Conservation (phyloP, 1,284 basidiomycete species). For the Malassezia equina region DNA sequence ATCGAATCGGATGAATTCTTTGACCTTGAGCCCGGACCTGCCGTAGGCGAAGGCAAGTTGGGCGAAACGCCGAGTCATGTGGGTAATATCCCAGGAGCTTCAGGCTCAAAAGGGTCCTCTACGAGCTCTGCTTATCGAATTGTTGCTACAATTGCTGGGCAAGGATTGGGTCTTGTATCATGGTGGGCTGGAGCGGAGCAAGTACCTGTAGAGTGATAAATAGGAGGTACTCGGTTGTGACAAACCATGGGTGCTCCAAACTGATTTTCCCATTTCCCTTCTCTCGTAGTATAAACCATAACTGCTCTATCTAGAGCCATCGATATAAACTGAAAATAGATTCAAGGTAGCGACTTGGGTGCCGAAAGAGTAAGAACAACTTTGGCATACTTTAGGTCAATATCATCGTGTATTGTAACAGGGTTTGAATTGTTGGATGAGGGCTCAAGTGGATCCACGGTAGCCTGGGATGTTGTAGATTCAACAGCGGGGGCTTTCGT, state of each 20-base stretch:
- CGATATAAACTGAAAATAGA: not conserved
- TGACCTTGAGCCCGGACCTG: constrained; percentile 78
- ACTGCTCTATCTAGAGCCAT: not conserved
- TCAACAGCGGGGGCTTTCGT: too few species aligned
- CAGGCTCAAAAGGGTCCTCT: constrained; percentile 57
- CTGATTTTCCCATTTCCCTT: too few species aligned
- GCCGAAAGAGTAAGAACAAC: constrained; percentile 10
- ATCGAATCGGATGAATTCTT: constrained; percentile 80
- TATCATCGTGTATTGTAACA: not conserved
- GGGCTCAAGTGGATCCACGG: not conserved
- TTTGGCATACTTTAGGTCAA: not conserved
- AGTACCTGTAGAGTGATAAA: constrained; percentile 22
- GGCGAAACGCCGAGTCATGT: constrained; percentile 25
- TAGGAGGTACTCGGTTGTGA: too few species aligned
- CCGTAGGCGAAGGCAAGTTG: constrained; percentile 19
- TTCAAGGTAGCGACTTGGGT: not conserved
- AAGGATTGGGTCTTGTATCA: constrained; percentile 63
- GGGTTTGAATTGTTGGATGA: not conserved
- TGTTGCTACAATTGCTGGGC: constrained; percentile 77
- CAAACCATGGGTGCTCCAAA: too few species aligned
- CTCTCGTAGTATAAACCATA: too few species aligned
- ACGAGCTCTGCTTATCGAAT: not conserved
- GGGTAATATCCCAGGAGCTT: constrained; percentile 54
- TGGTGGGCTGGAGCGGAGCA: constrained; percentile 53
- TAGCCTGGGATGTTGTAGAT: not conserved